Evolutionary conservation across 345 rosid species (phyloP), one percentile per base, ranked within the genome.

Genomic region (Brassica juncea): DNA sequence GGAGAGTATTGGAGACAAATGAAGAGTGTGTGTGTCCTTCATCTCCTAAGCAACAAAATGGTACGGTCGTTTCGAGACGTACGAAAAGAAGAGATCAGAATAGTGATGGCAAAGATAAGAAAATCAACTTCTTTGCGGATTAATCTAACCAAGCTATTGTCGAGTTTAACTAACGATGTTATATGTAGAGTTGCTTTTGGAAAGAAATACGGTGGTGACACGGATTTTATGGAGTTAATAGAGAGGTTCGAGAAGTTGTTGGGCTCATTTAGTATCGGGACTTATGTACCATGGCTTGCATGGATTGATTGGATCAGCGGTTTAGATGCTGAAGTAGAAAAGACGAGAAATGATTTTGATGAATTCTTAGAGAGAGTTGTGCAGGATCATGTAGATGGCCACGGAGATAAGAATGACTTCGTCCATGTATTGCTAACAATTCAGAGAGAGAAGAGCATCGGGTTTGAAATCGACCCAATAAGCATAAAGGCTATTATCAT

Each of bases 261-360:
- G 59, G 57, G 57, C 2, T 49, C 19, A 91, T 44, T 85, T 16
- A 64, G 76, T 58, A 63, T 86, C 1, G 90, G 92, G 37, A 88
- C 84, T 44, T 89, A 60, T 62, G 71, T 89, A 14, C 91, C 89
- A 14, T 86, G 86, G 84, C 86, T 89, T 34, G 75, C 76, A 6
- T 88, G 90, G 93, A n/a, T 86, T 8, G 82, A 77, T 55, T 15
- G 62, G 75, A 34, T 83, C 3, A 6, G 71, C 4, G 86, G 88
- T 71, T 27, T 63, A 49, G 42, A 75, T 59, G 63, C 25, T 31
- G 54, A 65, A 27, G 8, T 77, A 1, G 72, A 82, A 5, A 80
- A 63, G 70, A 66, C 72, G 3, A 59, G 15, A 3, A 86, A 63
- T 2, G 84, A 82, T 16, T 31, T 86, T 4, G 86, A 86, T 42